These are phyloP conservation scores for Pyricularia sp. DNA, from an alignment of 2,329 filamentous ascomycete genomes.

Conservation along the genomic window DNA sequence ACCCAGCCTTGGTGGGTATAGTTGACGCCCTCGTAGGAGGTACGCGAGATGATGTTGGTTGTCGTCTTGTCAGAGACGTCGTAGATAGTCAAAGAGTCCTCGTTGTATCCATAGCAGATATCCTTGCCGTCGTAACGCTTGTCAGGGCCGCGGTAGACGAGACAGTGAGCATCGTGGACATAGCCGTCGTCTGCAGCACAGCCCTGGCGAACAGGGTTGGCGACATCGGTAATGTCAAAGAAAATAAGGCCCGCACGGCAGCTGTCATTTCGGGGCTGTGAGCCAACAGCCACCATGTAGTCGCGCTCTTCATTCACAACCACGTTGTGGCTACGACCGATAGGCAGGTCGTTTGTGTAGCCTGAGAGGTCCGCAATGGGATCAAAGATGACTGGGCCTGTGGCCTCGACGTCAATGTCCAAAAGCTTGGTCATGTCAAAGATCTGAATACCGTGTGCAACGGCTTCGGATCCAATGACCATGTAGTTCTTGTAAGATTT, in stretches of 20 bases:
- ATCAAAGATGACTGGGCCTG: conserved; percentile 4
- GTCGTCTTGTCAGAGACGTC: conserved; percentile 40
- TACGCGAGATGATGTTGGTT: conserved; percentile 38
- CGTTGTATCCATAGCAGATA: conserved; percentile 49
- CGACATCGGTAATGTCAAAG: conserved; percentile 44
- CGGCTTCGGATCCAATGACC: conserved; percentile 30
- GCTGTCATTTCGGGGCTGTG: conserved; percentile 21
- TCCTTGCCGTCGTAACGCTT: conserved; percentile 34
- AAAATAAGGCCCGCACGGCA: conserved; percentile 34
- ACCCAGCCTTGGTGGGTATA: conserved; percentile 51
- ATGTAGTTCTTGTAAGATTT: conserved; percentile 33
- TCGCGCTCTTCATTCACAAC: conserved; percentile 10
- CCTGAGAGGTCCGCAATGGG: neutral
- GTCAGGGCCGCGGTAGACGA: conserved; percentile 43
- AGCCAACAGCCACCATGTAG: conserved; percentile 34
- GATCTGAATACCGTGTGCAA: conserved; percentile 48
- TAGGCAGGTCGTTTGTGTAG: conserved; percentile 4
- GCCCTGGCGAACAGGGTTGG: conserved; percentile 42
- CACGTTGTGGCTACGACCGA: conserved; percentile 5
- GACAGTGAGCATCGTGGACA: conserved; percentile 52
- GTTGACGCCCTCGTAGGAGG: conserved; percentile 43
- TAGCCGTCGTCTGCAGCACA: conserved; percentile 49
- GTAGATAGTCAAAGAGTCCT: conserved; percentile 40
- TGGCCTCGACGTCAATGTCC: conserved; percentile 22
- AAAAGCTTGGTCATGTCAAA: conserved; percentile 53